Percentiles rank a stretch among this genome's conserved stretches.
Evolutionary conservation across 495 filamentous ascomycete genomes (phyloP).

Genomic region (Poronia punctata): DNA sequence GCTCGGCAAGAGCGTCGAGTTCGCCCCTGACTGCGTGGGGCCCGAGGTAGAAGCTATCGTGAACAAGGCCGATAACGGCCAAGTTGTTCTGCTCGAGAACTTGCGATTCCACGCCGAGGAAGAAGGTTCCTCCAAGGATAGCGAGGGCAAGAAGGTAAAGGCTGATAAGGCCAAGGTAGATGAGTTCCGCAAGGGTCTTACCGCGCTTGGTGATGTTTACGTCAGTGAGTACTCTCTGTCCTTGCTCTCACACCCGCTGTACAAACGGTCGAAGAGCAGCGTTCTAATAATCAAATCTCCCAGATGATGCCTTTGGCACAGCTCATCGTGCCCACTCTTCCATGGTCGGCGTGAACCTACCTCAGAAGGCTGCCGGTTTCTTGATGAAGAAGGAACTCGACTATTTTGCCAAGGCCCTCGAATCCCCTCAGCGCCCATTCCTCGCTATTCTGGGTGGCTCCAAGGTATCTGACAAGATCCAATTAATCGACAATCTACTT

Average conservation of each 20-base stretch:
- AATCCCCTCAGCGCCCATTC: constrained; percentile 90
- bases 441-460: constrained; percentile 96
- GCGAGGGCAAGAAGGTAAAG: constrained; percentile 93
- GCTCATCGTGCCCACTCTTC: constrained; percentile 97
- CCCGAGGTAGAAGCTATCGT: constrained; percentile 82
- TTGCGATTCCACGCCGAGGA: constrained; percentile 96
- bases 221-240: constrained; percentile 66
- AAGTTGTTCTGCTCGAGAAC: constrained; percentile 92
- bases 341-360: constrained; percentile 95
- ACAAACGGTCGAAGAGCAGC: not conserved
- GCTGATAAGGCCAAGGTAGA: constrained; percentile 88
- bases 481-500: constrained; percentile 97
- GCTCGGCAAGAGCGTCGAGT: constrained; percentile 73
- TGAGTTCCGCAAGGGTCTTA: constrained; percentile 90
- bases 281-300: not conserved
- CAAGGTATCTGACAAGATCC: constrained; percentile 99
- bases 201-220: constrained; percentile 90
- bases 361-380: constrained; percentile 94
- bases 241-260: not conserved
- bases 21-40: constrained; percentile 89
- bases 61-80: constrained; percentile 72
- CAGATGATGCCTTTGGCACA: constrained; percentile 97
- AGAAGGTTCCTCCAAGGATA: constrained; percentile 89
- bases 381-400: constrained; percentile 99
- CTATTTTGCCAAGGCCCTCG: constrained; percentile 96